Evolutionary conservation across 345 rosid species (phyloP).

Genomic region (Populus deltoides): DNA sequence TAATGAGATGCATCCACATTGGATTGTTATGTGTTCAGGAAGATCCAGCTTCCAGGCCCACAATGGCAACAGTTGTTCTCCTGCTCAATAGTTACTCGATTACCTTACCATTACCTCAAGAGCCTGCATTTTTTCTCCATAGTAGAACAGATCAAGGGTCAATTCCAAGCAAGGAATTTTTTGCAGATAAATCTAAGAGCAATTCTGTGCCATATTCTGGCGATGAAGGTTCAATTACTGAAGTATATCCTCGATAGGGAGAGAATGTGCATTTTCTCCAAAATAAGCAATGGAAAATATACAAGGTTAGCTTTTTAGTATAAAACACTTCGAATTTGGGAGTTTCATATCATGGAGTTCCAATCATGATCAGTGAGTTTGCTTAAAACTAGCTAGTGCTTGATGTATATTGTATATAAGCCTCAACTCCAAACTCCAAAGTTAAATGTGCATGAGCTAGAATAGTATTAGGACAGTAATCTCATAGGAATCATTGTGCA

Average conservation of each 20-base stretch:
- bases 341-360: background rate
- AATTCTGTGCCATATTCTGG: constrained; percentile 25
- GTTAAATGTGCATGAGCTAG: too few species aligned
- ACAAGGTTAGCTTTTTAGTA: background rate
- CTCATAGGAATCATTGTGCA: background rate
- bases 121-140: constrained; percentile 29
- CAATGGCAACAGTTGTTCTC: constrained; percentile 46
- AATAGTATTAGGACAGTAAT: too few species aligned
- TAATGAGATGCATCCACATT: constrained; percentile 49
- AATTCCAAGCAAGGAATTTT: background rate
- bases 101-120: constrained; percentile 34
- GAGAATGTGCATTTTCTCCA: too few species aligned
- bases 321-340: background rate
- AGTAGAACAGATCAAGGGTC: background rate
- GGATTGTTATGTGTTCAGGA: constrained; percentile 65
- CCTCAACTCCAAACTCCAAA: too few species aligned
- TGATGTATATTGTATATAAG: too few species aligned
- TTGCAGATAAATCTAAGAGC: constrained; percentile 12
- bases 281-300: background rate
- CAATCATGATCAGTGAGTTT: too few species aligned
- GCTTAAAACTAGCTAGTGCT: too few species aligned
- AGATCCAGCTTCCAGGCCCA: constrained; percentile 48
- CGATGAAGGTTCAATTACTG: constrained; percentile 36
- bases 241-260: constrained; percentile 36
- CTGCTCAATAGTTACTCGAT: constrained; percentile 45